These are phyloP conservation scores for Triticum urartu DNA, from an alignment of 176 grass and related monocot genomes.

Conservation along the genomic window DNA sequence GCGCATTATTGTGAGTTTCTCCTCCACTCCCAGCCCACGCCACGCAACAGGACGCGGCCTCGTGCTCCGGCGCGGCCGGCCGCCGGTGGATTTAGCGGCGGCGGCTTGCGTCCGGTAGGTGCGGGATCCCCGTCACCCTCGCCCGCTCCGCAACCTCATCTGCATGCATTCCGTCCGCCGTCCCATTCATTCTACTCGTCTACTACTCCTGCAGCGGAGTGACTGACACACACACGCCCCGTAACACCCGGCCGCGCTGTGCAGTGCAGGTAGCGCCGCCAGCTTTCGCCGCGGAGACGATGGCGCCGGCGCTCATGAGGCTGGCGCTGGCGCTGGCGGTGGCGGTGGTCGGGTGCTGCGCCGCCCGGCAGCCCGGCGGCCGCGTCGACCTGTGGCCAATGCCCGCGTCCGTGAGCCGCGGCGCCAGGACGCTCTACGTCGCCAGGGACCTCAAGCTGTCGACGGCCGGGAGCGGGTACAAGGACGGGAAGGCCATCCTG, in stretches of 20 bases:
- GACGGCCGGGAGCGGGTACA: conserved; percentile 57
- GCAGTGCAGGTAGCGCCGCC: neutral
- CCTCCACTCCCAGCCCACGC: neutral
- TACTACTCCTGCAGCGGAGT: neutral
- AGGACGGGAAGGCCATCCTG: conserved; percentile 58
- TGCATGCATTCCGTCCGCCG: neutral
- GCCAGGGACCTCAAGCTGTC: conserved; percentile 60
- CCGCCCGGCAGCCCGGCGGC: neutral
- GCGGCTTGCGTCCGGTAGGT: conserved; percentile 14
- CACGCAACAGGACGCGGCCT: neutral
- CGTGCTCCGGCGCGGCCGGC: conserved; percentile 18
- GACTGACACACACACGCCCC: neutral
- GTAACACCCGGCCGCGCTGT: neutral
- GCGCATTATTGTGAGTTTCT: neutral
- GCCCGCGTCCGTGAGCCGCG: conserved; percentile 54
- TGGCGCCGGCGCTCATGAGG: conserved; percentile 31
- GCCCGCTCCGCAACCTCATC: neutral
- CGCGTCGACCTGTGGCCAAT: conserved; percentile 85
- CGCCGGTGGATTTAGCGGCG: neutral
- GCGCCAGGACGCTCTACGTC: conserved; percentile 54
- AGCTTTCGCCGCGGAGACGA: neutral
- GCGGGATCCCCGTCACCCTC: neutral
- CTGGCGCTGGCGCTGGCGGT: conserved; percentile 8
- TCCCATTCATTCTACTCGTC: neutral
- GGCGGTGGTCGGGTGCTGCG: conserved; percentile 6